Percentiles rank a stretch among this genome's conserved stretches.
phyloP scores from a whole-genome alignment of 495 filamentous ascomycete species.

The Letharia columbiana region DNA sequence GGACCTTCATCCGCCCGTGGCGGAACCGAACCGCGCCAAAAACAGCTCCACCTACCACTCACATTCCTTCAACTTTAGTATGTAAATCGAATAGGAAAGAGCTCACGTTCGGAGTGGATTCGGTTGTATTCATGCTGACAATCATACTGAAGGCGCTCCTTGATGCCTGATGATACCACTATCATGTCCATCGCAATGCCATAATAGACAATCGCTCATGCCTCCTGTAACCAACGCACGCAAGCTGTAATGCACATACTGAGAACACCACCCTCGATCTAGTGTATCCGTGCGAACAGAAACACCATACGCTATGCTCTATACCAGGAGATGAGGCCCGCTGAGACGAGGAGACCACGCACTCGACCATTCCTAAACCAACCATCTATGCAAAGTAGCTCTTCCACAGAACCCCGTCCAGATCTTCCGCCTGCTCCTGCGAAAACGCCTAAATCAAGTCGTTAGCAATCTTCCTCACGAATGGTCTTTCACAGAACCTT shows the following conservation, averaged over 20 bases:
- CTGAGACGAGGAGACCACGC: not conserved
- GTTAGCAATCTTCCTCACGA: not conserved
- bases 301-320: conserved; percentile 13
- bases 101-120: not conserved
- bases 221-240: not conserved
- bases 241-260: conserved; percentile 2
- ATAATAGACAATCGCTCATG: conserved; percentile 1
- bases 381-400: conserved; percentile 84
- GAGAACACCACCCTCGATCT: not conserved
- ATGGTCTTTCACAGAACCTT: conserved; percentile 22
- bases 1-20: too few relatives aligned
- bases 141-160: not conserved
- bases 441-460: conserved; percentile 64
- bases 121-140: not conserved
- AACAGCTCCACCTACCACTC: not conserved
- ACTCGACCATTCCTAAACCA: not conserved
- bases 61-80: not conserved
- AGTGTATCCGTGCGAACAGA: not conserved
- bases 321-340: not conserved
- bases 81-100: not conserved
- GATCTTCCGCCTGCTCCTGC: conserved; percentile 82
- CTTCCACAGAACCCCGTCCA: conserved; percentile 98
- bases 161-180: not conserved
- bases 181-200: conserved; percentile 9
- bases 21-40: not conserved